These are phyloP conservation scores for Corynascus novoguineensis DNA, from an alignment of 495 filamentous ascomycete genomes.

Conservation along the genomic window DNA sequence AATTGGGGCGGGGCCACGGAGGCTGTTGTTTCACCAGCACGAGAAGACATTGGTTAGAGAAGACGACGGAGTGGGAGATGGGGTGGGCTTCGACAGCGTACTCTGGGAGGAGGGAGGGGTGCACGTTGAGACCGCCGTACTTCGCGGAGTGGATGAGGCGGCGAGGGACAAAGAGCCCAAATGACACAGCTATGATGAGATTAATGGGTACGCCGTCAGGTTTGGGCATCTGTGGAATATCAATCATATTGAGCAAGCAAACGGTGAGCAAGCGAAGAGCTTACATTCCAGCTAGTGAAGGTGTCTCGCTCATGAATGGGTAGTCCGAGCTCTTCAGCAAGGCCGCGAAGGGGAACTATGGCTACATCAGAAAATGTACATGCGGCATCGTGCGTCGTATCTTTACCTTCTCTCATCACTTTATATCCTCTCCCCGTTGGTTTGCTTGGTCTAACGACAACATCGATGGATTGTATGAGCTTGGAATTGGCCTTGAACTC, in stretches of 20 bases:
- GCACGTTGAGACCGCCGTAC: conserved; percentile 89
- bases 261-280: neutral
- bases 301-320: conserved; percentile 69
- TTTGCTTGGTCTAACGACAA: conserved; percentile 77
- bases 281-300: conserved; percentile 76
- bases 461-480: conserved; percentile 75
- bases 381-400: neutral
- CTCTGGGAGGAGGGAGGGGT: conserved; percentile 91
- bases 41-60: conserved; percentile 3
- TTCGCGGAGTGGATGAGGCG: conserved; percentile 60
- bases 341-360: conserved; percentile 66
- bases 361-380: neutral
- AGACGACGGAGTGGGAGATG: neutral
- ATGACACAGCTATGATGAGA: conserved; percentile 91
- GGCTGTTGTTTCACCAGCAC: conserved; percentile 39
- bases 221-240: conserved; percentile 47
- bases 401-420: conserved; percentile 60
- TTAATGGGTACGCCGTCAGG: conserved; percentile 55
- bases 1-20: conserved; percentile 68
- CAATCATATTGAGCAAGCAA: neutral
- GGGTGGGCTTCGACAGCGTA: conserved; percentile 42
- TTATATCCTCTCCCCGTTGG: conserved; percentile 67
- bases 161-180: conserved; percentile 81
- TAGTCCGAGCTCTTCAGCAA: conserved; percentile 58
- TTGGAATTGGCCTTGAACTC: conserved; percentile 51